Percentiles rank a stretch among this genome's conserved stretches.
These are phyloP conservation scores for Dictyostelium firmibasis DNA, from an alignment of 78 protist genomes.

Conservation along the genomic window DNA sequence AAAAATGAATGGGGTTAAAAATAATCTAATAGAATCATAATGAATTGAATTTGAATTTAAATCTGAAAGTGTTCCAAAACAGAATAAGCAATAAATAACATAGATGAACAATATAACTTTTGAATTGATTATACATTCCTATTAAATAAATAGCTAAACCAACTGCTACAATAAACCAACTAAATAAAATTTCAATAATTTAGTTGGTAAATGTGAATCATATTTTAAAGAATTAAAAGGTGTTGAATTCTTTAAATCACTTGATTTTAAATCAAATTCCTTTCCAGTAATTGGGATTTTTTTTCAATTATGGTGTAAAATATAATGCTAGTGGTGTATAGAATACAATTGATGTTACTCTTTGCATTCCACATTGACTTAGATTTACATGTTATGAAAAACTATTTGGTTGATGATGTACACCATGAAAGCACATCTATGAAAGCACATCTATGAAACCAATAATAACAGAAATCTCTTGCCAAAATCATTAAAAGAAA, in stretches of 20 bases:
- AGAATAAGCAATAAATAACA: not conserved
- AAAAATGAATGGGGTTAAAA: not conserved
- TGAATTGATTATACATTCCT: not conserved
- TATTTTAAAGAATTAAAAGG: not conserved
- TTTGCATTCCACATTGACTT: slow-evolving; percentile 56
- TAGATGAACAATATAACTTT: not conserved
- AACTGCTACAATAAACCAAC: not conserved
- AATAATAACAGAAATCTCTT: slow-evolving; percentile 7
- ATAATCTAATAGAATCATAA: not conserved
- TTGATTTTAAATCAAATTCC: not conserved
- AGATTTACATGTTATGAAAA: slow-evolving; percentile 4
- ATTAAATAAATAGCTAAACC: not conserved
- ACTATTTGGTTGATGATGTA: not conserved
- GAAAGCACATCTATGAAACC: not conserved
- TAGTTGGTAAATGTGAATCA: not conserved
- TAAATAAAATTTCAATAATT: not conserved
- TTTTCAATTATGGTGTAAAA: slow-evolving; percentile 64
- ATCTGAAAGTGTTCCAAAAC: not conserved
- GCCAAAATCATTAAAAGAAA: not conserved
- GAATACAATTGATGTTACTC: slow-evolving; percentile 21
- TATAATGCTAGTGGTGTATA: slow-evolving; percentile 73
- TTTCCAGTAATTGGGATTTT: not conserved
- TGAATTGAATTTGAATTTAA: not conserved
- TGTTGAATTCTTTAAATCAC: not conserved
- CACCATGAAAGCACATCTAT: slow-evolving; percentile 7